These are phyloP conservation scores for Stygiomarasmius scandens DNA, from an alignment of 1,284 basidiomycete species.

Conservation along the genomic window DNA sequence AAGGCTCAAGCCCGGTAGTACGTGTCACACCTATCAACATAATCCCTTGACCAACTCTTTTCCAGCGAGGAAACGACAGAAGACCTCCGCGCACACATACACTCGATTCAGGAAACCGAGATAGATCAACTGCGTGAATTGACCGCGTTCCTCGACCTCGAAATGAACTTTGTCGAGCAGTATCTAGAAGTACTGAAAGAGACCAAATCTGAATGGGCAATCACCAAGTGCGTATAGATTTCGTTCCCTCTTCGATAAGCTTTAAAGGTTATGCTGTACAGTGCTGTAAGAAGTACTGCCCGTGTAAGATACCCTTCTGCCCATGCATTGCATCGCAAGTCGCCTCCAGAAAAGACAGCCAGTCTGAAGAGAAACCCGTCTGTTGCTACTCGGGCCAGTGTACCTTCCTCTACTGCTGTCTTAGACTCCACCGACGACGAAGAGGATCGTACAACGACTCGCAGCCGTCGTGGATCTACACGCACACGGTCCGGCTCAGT, in stretches of 20 bases:
- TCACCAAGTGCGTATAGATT: constrained; percentile 36
- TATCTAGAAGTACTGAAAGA: constrained; percentile 73
- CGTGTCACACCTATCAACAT: not conserved
- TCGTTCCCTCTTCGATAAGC: constrained; percentile 40
- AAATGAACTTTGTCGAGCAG: constrained; percentile 73
- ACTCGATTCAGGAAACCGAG: constrained; percentile 78
- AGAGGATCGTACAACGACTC: constrained; percentile 22
- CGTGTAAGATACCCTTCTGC: constrained; percentile 15
- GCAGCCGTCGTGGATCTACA: constrained; percentile 34
- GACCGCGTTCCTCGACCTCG: constrained; percentile 67
- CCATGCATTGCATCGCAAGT: constrained; percentile 12
- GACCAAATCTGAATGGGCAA: constrained; percentile 61
- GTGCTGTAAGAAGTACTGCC: constrained; percentile 1
- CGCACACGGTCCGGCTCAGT: constrained; percentile 44
- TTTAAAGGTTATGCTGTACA: constrained; percentile 9
- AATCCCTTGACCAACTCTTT: constrained; percentile 8
- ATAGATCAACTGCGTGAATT: constrained; percentile 69
- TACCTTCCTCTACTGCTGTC: constrained; percentile 14
- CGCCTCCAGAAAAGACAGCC: constrained; percentile 8
- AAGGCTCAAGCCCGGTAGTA: constrained; percentile 15
- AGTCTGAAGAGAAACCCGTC: constrained; percentile 4
- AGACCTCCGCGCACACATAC: constrained; percentile 76
- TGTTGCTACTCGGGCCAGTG: constrained; percentile 5
- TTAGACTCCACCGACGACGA: constrained; percentile 40
- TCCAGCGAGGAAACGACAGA: constrained; percentile 80